Evolutionary conservation across 352 stramenopile genomes (phyloP), one percentile per base, ranked within the genome.

Genomic region (Plasmopara halstedii): DNA sequence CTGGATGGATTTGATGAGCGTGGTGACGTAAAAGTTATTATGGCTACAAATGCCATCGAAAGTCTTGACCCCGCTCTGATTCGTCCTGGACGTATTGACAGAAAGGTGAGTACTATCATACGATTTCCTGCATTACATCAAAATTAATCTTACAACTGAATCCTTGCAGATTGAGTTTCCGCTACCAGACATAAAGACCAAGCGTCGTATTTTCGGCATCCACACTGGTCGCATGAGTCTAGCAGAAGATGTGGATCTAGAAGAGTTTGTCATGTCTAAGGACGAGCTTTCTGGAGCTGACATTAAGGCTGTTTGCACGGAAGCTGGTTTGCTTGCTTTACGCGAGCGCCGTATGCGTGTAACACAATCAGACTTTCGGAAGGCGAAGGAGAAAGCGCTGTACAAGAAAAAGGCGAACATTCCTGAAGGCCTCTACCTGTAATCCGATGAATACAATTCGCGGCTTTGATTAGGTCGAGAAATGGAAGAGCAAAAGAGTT

Each of bases 381-480:
- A 99, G 81, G 97, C 97, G 23, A 99, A 99, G 72, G 97, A 99
- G 79, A 99, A 99, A 72, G 96, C 96, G 11, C 83, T 99, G 48
- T 99, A 99, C 82, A 93, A 96, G 50, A 99, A 99, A 80, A 99
- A 99, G 83, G 96, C 96, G 50, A 99, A 99, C 82, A 97, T 99
- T 62, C 96, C 96, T 0, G 96, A 99, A 71, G 96, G 96, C 25
- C 80, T 99, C 50, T 99, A 99, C 77, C 77, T 99, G 64, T 99
- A 97, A 65, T 36, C 43, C 48, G 56, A 65, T 61, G 48, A 53
- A 46, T 29, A 65, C 41, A 31, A 50, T 55, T 14, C 18, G 38
- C 33, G 25, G 22, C 23, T 50, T 36, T 20, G 46, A 46, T 37
- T 17, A 34, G 22, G 20, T 52, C 42, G 34, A 42, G 37, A 18